These are phyloP conservation scores for Phlebiopsis flavidoalba DNA, from an alignment of 768 basidiomycete species.

Conservation along the genomic window DNA sequence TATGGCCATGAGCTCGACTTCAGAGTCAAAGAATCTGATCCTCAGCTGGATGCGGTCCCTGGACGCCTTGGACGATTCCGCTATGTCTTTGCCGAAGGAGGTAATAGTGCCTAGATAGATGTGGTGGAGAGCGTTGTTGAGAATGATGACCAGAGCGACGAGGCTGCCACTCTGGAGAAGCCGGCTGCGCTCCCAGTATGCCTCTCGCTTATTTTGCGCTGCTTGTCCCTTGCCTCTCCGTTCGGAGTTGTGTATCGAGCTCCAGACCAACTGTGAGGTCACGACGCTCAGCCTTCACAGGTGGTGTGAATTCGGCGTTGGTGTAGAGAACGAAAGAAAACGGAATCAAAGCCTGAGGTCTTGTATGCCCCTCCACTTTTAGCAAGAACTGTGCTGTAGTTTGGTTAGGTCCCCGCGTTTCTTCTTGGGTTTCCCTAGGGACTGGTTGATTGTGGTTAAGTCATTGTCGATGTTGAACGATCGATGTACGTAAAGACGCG, in stretches of 20 bases:
- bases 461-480: slow-evolving; percentile 14
- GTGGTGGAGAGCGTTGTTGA: slow-evolving; percentile 14
- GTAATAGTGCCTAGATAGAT: slow-evolving; percentile 53
- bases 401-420: slow-evolving; percentile 26
- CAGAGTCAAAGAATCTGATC: slow-evolving; percentile 60
- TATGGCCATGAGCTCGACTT: slow-evolving; percentile 37
- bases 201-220: slow-evolving; percentile 33
- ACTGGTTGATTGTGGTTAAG: slow-evolving; percentile 11
- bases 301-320: slow-evolving; percentile 40
- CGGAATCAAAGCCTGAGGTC: slow-evolving; percentile 35
- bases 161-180: slow-evolving; percentile 59
- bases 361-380: slow-evolving; percentile 55
- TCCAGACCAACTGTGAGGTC: slow-evolving; percentile 44
- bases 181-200: slow-evolving; percentile 63
- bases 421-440: neutral
- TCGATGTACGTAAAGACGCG: slow-evolving; percentile 16
- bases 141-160: slow-evolving; percentile 46
- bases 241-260: slow-evolving; percentile 54
- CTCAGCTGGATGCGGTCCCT: slow-evolving; percentile 37
- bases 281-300: slow-evolving; percentile 44
- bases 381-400: slow-evolving; percentile 41
- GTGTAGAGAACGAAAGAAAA: slow-evolving; percentile 66
- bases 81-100: slow-evolving; percentile 39
- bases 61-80: slow-evolving; percentile 33
- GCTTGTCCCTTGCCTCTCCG: slow-evolving; percentile 35